Percentiles rank a stretch among this genome's conserved stretches.
phyloP scores from a whole-genome alignment of 192 early-diverging fungal species.

The Rhizoclosmatium globosum region DNA sequence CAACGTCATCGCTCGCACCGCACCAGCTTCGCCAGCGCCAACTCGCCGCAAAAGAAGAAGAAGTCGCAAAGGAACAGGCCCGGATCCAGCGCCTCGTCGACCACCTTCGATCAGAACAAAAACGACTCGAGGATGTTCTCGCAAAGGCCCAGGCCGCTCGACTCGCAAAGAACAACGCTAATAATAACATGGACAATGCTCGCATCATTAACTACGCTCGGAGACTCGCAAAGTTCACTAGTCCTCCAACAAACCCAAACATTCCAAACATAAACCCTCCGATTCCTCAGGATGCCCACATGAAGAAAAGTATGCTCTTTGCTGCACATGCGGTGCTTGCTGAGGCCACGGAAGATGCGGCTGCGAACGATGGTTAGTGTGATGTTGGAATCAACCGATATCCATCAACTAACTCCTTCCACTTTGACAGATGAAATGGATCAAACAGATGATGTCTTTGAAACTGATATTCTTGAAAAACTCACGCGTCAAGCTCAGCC shows the following conservation, averaged over 20 bases:
- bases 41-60: background rate
- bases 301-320: conserved; percentile 29
- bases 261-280: conserved; percentile 1
- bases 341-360: background rate
- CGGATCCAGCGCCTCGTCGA: background rate
- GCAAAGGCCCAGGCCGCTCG: background rate
- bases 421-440: background rate
- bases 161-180: background rate
- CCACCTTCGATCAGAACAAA: background rate
- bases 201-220: conserved; percentile 24
- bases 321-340: background rate
- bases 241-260: background rate
- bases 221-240: conserved; percentile 17
- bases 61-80: background rate
- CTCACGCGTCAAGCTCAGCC: background rate
- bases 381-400: background rate
- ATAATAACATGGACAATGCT: background rate
- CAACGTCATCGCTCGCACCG: background rate
- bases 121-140: background rate
- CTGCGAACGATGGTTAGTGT: background rate
- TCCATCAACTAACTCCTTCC: background rate
- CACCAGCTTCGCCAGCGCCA: background rate
- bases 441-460: background rate
- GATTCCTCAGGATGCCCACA: conserved; percentile 40
- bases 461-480: background rate